Percentiles rank a stretch among this genome's conserved stretches.
phyloP scores from a whole-genome alignment of 345 rosid genomes.

The Limnanthes douglasii region DNA sequence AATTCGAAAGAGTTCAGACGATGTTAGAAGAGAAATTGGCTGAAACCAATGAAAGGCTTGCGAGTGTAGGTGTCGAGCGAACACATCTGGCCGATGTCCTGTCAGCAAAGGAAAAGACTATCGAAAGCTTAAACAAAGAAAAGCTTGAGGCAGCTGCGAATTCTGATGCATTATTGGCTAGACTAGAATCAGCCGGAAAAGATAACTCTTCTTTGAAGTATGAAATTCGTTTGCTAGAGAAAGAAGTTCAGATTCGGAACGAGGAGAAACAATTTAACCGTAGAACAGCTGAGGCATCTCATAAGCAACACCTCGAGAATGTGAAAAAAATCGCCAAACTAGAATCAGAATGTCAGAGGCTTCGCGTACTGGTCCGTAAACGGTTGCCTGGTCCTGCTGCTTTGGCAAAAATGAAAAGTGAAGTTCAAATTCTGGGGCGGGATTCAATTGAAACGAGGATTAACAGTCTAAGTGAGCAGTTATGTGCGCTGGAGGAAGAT shows the following conservation, averaged over 20 bases:
- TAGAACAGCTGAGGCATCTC: constrained; percentile 54
- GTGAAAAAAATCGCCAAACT: constrained; percentile 75
- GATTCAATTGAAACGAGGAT: constrained; percentile 28
- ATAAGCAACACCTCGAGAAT: constrained; percentile 70
- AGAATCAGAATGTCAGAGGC: constrained; percentile 87
- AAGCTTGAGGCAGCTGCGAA: constrained; percentile 39
- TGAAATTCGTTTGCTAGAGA: constrained; percentile 70
- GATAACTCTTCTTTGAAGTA: constrained; percentile 59
- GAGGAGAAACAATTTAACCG: constrained; percentile 84
- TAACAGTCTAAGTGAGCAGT: constrained; percentile 42
- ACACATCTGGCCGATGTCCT: constrained; percentile 42
- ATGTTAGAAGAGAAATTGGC: constrained; percentile 29
- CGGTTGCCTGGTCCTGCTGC: constrained; percentile 84
- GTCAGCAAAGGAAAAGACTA: constrained; percentile 32
- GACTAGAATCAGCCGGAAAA: constrained; percentile 57
- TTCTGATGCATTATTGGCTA: constrained; percentile 31
- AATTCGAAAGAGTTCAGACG: constrained; percentile 30
- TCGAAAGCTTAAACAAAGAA: constrained; percentile 50
- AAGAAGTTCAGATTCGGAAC: constrained; percentile 84
- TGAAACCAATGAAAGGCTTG: constrained; percentile 35
- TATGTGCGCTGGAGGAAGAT: constrained; percentile 60
- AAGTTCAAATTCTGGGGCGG: constrained; percentile 58
- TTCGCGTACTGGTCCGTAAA: constrained; percentile 68
- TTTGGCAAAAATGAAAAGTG: constrained; percentile 60
- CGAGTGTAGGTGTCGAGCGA: constrained; percentile 40